phyloP scores from a whole-genome alignment of 2,329 filamentous ascomycete species.

The Metarhizium guizhouense region DNA sequence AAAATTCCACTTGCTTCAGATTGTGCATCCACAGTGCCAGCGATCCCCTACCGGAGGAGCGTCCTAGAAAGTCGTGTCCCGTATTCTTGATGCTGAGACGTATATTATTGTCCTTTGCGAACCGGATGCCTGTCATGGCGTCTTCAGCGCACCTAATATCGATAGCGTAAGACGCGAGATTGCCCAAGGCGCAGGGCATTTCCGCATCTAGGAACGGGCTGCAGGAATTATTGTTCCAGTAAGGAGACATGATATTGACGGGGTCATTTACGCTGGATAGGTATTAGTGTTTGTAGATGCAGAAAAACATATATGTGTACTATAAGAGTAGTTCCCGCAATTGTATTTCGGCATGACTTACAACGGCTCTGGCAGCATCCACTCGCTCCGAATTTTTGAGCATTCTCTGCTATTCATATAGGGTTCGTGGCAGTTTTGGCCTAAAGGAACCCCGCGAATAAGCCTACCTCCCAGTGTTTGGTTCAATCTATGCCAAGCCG shows the following conservation, averaged over 20 bases:
- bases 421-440: no score
- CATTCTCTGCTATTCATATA: no score
- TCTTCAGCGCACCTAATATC: constrained; percentile 21
- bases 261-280: no score
- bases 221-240: constrained; percentile 27
- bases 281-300: no score
- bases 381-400: no score
- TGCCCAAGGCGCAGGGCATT: constrained; percentile 32
- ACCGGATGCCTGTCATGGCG: constrained; percentile 23
- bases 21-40: constrained; percentile 30
- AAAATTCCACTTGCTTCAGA: constrained; percentile 31
- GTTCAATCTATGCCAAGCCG: no score
- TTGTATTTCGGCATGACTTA: no score
- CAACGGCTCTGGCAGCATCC: no score
- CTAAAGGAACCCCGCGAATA: no score
- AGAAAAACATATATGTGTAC: no score
- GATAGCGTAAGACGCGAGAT: constrained; percentile 31
- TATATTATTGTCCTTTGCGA: constrained; percentile 27
- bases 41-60: constrained; percentile 29
- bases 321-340: no score
- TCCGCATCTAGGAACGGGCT: constrained; percentile 28
- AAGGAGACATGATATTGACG: constrained; percentile 6
- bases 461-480: no score
- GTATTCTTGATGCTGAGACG: constrained; percentile 27
- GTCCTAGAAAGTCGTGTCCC: constrained; percentile 24